phyloP scores from a whole-genome alignment of 179 eudicot species.

The Vitellaria paradoxa region DNA sequence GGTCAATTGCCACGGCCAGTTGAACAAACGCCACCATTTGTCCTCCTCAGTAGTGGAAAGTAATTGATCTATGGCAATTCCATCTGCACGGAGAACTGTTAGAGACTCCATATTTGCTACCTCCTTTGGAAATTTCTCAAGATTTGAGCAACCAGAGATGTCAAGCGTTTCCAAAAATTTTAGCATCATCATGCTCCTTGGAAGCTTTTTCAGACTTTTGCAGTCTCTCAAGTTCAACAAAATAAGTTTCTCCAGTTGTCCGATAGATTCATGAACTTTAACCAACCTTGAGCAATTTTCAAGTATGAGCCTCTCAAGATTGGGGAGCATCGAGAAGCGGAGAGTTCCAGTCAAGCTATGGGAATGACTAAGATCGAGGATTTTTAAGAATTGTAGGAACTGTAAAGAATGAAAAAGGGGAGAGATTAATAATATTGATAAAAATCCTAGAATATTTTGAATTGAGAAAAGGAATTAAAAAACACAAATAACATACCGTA shows the following conservation, averaged over 20 bases:
- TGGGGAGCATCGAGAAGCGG: background rate
- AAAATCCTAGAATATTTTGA: background rate
- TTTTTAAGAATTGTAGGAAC: background rate
- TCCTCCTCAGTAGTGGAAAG: background rate
- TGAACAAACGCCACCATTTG: background rate
- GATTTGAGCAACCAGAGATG: conserved; percentile 14
- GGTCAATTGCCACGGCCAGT: background rate
- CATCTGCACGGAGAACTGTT: background rate
- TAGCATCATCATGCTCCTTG: conserved; percentile 7
- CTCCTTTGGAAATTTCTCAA: background rate
- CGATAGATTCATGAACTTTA: conserved; percentile 5
- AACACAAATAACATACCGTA: background rate
- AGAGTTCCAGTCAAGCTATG: background rate
- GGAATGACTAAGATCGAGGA: conserved; percentile 14
- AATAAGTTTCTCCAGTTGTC: background rate
- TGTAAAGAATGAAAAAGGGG: background rate
- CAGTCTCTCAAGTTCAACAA: conserved; percentile 11
- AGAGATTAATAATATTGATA: background rate
- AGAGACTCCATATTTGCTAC: background rate
- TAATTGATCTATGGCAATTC: background rate
- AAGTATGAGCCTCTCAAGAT: conserved; percentile 9
- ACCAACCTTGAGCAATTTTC: background rate
- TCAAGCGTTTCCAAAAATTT: conserved; percentile 2
- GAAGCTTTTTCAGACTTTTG: conserved; percentile 8
- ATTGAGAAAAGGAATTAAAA: too few relatives aligned